Evolutionary conservation across 73 alveolate genomes (phyloP).

Genomic region (Uronychia binucleata): DNA sequence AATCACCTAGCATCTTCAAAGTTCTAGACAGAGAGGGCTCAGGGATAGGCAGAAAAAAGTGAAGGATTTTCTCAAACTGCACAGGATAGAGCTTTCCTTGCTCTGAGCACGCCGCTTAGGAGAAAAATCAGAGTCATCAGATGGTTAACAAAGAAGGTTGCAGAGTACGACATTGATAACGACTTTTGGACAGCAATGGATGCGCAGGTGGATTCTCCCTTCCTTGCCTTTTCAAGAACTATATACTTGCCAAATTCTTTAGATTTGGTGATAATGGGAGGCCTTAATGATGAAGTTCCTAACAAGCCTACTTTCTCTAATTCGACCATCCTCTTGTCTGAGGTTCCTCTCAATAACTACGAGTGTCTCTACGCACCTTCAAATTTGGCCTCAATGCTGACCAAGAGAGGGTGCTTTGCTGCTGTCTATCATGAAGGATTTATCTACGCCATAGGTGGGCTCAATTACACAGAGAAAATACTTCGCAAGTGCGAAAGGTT

Average conservation of each 20-base stretch:
- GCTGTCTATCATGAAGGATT: constrained; percentile 57
- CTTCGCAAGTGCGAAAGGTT: constrained; percentile 61
- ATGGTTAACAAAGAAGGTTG: constrained; percentile 63
- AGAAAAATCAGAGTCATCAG: constrained; percentile 21
- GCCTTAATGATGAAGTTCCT: constrained; percentile 59
- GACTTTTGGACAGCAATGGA: constrained; percentile 61
- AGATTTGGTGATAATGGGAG: constrained; percentile 64
- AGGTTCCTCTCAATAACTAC: constrained; percentile 56
- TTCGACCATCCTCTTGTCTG: constrained; percentile 21
- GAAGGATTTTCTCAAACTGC: neutral
- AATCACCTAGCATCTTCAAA: neutral
- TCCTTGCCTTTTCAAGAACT: constrained; percentile 60
- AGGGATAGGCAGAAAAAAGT: neutral
- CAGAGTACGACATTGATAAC: constrained; percentile 66
- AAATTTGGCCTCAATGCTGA: constrained; percentile 30
- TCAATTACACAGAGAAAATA: constrained; percentile 57
- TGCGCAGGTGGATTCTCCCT: constrained; percentile 42
- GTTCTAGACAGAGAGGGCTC: neutral
- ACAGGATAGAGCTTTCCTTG: no score
- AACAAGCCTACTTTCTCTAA: constrained; percentile 61
- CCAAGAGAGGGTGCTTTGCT: constrained; percentile 65
- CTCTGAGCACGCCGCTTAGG: neutral
- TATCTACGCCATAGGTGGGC: constrained; percentile 58
- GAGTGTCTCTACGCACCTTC: constrained; percentile 51
- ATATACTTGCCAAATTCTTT: constrained; percentile 56